A percentile compares a stretch with the other conserved stretches of the same genome.
phyloP scores from a whole-genome alignment of 179 eudicot genomes.

The Camellia oleifera region DNA sequence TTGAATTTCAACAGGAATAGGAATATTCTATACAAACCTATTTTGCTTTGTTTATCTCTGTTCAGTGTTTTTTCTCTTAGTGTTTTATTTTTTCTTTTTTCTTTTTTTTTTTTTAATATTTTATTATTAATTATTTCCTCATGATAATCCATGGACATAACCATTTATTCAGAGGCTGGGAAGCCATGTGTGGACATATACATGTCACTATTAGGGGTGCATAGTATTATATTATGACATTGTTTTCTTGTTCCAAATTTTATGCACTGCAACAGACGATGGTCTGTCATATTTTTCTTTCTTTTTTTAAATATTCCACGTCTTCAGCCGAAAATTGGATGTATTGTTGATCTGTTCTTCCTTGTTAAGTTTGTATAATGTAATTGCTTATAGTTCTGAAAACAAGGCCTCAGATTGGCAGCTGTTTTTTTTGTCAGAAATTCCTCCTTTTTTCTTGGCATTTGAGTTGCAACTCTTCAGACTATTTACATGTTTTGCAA shows the following conservation, averaged over 20 bases:
- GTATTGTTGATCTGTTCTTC: neutral
- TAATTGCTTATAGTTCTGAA: neutral
- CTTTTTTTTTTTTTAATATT: neutral
- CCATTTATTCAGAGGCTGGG: neutral
- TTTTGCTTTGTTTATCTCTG: too few species aligned
- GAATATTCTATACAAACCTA: too few species aligned
- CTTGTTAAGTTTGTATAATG: neutral
- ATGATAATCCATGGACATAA: neutral
- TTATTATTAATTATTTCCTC: neutral
- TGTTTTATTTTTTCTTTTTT: too few species aligned
- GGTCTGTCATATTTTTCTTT: neutral
- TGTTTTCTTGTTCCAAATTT: too few species aligned
- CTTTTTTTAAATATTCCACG: too few species aligned
- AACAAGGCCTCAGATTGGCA: neutral
- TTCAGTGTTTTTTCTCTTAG: too few species aligned
- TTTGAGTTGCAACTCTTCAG: neutral
- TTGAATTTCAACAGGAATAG: too few species aligned
- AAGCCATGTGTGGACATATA: neutral
- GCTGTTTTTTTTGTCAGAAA: neutral
- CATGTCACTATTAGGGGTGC: too few species aligned
- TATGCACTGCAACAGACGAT: too few species aligned
- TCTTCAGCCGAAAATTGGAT: neutral
- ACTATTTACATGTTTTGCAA: slow-evolving; percentile 18
- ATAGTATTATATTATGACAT: too few species aligned
- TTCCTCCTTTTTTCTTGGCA: neutral